Percentiles rank a stretch among this genome's conserved stretches.
Evolutionary conservation across 2,329 filamentous ascomycete genomes (phyloP).

Genomic region (Aspergillus candidus): DNA sequence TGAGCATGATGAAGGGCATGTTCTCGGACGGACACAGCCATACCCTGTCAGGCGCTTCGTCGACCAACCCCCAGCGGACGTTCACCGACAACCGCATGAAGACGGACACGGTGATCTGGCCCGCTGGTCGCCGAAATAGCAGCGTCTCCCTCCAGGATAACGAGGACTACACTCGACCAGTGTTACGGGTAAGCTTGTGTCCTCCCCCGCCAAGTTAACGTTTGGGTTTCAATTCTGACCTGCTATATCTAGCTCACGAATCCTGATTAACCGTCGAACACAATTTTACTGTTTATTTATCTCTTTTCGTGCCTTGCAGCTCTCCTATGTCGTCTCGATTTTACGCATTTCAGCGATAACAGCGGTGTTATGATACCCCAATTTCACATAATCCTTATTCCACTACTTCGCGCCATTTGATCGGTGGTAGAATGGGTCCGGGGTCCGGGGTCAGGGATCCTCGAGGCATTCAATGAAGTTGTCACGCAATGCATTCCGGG

Average conservation of each 20-base stretch:
- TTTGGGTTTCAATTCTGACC: constrained; percentile 12
- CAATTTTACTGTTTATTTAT: constrained; percentile 5
- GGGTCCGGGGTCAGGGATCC: not conserved
- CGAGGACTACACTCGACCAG: constrained; percentile 44
- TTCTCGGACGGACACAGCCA: constrained; percentile 25
- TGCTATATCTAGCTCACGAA: constrained; percentile 25
- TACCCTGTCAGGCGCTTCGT: constrained; percentile 20
- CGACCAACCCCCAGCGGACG: constrained; percentile 17
- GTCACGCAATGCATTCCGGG: no score
- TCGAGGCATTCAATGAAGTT: not conserved
- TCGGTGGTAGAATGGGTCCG: not conserved
- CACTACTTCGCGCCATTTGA: constrained; percentile 3
- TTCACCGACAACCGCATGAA: constrained; percentile 44
- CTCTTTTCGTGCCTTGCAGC: constrained; percentile 10
- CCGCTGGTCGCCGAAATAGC: constrained; percentile 37
- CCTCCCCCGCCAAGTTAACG: not conserved
- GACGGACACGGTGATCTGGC: constrained; percentile 36
- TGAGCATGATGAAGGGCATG: constrained; percentile 30
- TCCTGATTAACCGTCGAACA: constrained; percentile 24
- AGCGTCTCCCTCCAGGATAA: constrained; percentile 44
- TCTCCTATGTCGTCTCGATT: constrained; percentile 21
- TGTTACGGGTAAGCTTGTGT: constrained; percentile 34
- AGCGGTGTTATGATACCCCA: constrained; percentile 37
- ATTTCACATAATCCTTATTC: constrained; percentile 24
- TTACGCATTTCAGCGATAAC: constrained; percentile 25